These are phyloP conservation scores for Pulveroboletus ravenelii DNA, from an alignment of 768 basidiomycete genomes.

Conservation along the genomic window DNA sequence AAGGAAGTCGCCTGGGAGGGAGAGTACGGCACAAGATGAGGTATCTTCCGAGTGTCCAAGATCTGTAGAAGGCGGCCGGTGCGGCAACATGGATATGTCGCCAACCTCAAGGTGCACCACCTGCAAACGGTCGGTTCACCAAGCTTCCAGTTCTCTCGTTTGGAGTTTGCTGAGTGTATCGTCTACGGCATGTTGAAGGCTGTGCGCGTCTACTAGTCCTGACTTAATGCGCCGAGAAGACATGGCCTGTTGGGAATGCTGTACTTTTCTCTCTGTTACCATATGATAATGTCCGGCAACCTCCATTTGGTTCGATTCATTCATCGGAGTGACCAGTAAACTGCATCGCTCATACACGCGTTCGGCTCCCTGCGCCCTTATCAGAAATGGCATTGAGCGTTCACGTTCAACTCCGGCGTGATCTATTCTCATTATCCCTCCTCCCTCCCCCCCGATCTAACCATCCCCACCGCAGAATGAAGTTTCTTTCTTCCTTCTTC, in stretches of 20 bases:
- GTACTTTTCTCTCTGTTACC: background rate
- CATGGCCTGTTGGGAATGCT: background rate
- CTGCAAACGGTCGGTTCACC: background rate
- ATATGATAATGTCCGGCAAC: background rate
- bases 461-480: conserved; percentile 5
- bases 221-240: background rate
- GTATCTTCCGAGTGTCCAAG: too few relatives aligned
- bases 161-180: background rate
- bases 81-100: background rate
- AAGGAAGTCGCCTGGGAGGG: too few relatives aligned
- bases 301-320: background rate
- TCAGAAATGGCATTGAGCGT: background rate
- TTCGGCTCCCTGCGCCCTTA: background rate
- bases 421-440: background rate
- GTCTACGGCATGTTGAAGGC: background rate
- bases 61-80: background rate
- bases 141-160: background rate
- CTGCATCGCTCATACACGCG: background rate
- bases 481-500: conserved; percentile 1
- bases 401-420: background rate
- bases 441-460: conserved; percentile 30
- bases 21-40: too few relatives aligned
- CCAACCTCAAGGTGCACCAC: background rate
- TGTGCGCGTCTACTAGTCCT: background rate
- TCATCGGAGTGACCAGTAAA: background rate